Conservation (phyloP, 345 rosid species). For the Eucalyptus shirleyi region DNA sequence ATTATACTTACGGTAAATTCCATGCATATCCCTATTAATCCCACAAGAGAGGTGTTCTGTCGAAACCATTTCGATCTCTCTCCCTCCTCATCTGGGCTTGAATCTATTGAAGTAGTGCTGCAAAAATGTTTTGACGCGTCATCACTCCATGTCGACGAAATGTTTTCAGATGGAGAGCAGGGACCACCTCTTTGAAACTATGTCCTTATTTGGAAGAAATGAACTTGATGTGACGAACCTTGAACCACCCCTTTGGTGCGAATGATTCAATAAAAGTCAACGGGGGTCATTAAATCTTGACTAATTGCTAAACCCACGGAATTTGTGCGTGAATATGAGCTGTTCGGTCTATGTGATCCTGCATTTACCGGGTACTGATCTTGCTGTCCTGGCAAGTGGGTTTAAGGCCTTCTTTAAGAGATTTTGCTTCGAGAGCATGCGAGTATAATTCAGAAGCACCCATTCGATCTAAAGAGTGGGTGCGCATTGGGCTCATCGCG, state of each 20-base stretch:
- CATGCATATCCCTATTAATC: neutral
- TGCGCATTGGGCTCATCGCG: accelerated
- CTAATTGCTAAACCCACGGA: neutral
- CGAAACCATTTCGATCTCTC: neutral
- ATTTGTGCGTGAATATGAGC: neutral
- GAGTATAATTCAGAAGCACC: no score
- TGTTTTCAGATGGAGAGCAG: neutral
- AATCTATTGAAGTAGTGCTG: neutral
- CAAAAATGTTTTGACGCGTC: neutral
- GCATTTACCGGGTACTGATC: neutral
- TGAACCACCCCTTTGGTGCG: accelerated
- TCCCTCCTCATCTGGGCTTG: neutral
- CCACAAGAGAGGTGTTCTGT: neutral
- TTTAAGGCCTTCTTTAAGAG: neutral
- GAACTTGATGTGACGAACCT: neutral
- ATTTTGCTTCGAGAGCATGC: neutral
- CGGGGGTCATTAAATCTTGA: neutral
- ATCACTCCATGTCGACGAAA: neutral
- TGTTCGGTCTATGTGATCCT: neutral
- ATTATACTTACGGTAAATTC: neutral
- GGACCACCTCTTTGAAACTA: neutral
- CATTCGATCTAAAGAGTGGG: neutral
- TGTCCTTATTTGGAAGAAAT: neutral
- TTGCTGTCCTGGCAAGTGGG: neutral
- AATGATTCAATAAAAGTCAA: neutral